Conservation (phyloP, 2,329 filamentous ascomycete genomes). For the Colletotrichum graminicola region DNA sequence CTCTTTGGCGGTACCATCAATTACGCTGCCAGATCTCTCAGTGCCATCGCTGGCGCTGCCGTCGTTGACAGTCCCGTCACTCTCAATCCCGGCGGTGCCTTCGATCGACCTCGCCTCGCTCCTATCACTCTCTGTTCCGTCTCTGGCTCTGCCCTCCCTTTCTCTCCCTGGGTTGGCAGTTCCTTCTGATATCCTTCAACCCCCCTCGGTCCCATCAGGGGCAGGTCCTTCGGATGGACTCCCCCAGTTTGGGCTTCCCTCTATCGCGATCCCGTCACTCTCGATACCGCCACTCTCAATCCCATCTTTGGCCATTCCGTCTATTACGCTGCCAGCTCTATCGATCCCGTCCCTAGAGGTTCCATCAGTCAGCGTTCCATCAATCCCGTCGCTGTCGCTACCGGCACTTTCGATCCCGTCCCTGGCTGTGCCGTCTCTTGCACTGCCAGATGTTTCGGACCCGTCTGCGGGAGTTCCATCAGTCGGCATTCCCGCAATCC, state of each 20-base stretch:
- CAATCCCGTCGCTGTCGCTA: background rate
- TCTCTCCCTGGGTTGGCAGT: background rate
- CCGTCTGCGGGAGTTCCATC: background rate
- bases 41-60: background rate
- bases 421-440: background rate
- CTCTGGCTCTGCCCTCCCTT: background rate
- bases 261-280: background rate
- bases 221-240: background rate
- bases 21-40: background rate
- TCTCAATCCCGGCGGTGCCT: background rate
- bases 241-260: background rate
- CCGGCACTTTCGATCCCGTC: background rate
- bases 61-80: background rate
- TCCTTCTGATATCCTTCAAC: background rate
- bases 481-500: background rate
- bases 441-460: background rate
- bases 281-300: background rate
- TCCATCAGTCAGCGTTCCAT: background rate
- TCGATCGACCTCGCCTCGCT: background rate
- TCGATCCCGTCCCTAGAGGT: background rate
- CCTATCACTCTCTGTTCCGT: background rate
- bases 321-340: background rate
- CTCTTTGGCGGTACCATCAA: accelerated
- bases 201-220: background rate
- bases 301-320: background rate